Conservation (phyloP, 176 grass and related monocot species). For the Coix lacrymajobi region DNA sequence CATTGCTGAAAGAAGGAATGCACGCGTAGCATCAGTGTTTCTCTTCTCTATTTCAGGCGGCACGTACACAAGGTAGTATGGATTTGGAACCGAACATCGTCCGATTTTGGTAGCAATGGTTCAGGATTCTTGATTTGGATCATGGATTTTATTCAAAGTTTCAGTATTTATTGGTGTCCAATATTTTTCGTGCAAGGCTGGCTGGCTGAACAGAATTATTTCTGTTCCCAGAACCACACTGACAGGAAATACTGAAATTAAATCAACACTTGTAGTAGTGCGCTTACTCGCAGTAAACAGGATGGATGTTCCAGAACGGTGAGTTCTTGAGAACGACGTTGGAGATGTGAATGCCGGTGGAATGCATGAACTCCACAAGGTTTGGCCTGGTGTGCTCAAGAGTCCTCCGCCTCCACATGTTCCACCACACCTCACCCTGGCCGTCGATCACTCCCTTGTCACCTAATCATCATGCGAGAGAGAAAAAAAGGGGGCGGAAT, state of each 20-base stretch:
- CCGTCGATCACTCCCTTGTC: constrained; percentile 75
- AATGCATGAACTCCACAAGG: constrained; percentile 83
- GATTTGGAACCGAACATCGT: background rate
- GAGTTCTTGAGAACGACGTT: constrained; percentile 79
- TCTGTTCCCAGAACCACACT: background rate
- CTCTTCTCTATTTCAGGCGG: background rate
- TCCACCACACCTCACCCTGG: constrained; percentile 94
- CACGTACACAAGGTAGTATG: background rate
- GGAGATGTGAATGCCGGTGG: constrained; percentile 69
- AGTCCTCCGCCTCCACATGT: constrained; percentile 71
- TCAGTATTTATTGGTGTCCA: background rate
- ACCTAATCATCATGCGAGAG: constrained; percentile 13
- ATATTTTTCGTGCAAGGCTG: background rate
- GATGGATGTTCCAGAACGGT: constrained; percentile 95
- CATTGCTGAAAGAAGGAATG: constrained; percentile 52
- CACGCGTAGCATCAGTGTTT: background rate
- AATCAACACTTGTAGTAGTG: background rate
- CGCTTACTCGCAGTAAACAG: constrained; percentile 72
- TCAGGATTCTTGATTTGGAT: background rate
- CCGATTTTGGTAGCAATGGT: background rate
- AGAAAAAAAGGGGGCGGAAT: background rate
- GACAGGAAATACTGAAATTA: background rate
- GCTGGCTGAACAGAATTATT: background rate
- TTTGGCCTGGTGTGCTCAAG: constrained; percentile 69
- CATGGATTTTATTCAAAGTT: background rate